A percentile compares a stretch with the other conserved stretches of the same genome.
Conservation (phyloP, 495 filamentous ascomycete species). For the Entonaema liquescens region DNA sequence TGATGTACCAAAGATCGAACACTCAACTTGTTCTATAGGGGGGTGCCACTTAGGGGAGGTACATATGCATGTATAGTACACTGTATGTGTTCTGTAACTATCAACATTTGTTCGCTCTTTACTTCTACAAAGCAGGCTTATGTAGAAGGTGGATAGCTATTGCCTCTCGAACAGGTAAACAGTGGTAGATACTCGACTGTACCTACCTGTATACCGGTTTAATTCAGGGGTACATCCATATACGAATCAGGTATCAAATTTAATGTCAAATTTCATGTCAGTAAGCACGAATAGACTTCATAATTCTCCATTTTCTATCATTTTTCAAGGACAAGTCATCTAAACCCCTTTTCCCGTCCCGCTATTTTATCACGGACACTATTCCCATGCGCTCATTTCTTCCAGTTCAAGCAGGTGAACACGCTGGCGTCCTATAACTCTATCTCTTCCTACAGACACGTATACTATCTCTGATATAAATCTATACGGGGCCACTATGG, state of each 20-base stretch:
- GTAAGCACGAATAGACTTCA: neutral
- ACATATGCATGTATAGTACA: neutral
- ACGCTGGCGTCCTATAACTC: conserved; percentile 5
- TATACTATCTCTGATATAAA: conserved; percentile 23
- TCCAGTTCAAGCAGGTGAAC: conserved; percentile 39
- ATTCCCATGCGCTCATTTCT: conserved; percentile 31
- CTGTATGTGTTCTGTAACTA: neutral
- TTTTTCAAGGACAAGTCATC: neutral
- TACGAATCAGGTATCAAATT: neutral
- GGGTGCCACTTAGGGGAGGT: neutral
- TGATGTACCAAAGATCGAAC: neutral
- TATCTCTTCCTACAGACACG: conserved; percentile 13
- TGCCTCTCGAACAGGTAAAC: neutral
- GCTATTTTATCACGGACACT: conserved; percentile 18
- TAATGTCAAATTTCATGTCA: neutral
- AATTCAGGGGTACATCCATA: neutral
- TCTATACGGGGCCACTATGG: conserved; percentile 24
- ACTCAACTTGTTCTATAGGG: neutral
- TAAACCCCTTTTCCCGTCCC: neutral
- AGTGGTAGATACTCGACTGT: neutral
- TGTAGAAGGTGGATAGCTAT: neutral
- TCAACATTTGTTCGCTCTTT: neutral
- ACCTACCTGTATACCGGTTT: neutral
- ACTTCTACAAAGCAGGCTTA: neutral
- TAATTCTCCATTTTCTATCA: neutral